phyloP scores from a whole-genome alignment of 106 monocot species.

The Iris macrosiphon region DNA sequence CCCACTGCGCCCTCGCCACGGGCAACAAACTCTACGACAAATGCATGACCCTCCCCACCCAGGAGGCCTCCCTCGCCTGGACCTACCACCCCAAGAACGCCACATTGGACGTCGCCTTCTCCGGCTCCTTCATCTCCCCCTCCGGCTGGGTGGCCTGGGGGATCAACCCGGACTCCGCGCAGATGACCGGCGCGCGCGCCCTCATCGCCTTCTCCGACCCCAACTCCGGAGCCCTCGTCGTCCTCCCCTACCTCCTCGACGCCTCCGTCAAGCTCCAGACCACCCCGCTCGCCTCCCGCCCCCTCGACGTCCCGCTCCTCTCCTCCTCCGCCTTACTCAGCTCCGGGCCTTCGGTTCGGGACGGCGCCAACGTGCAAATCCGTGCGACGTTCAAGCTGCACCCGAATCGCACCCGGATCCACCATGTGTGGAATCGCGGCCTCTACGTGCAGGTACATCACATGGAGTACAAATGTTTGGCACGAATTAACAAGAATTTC shows the following conservation, averaged over 20 bases:
- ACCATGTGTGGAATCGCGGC: conserved; percentile 90
- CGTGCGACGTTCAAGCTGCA: conserved; percentile 35
- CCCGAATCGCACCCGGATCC: conserved; percentile 51
- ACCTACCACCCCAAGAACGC: conserved; percentile 65
- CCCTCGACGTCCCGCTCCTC: conserved; percentile 38
- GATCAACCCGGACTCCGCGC: conserved; percentile 51
- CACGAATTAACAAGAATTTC: too few relatives aligned
- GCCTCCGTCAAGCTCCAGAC: conserved; percentile 67
- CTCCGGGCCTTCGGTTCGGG: background rate
- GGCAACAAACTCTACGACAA: conserved; percentile 35
- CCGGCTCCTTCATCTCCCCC: conserved; percentile 62
- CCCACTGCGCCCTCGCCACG: conserved; percentile 33
- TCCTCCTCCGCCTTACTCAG: conserved; percentile 24
- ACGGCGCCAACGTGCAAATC: conserved; percentile 36
- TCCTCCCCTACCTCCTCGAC: conserved; percentile 75
- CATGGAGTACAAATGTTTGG: too few relatives aligned
- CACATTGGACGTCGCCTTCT: conserved; percentile 60
- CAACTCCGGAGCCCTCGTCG: conserved; percentile 32
- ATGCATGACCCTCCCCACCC: conserved; percentile 60
- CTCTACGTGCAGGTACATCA: conserved; percentile 72
- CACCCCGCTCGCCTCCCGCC: conserved; percentile 52
- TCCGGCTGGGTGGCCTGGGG: conserved; percentile 85
- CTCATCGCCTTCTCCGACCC: conserved; percentile 71
- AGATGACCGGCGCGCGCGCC: conserved; percentile 64
- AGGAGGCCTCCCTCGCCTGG: conserved; percentile 63